Evolutionary conservation across 257 asterid genomes (phyloP).

Genomic region (Solanum chiquidenum): DNA sequence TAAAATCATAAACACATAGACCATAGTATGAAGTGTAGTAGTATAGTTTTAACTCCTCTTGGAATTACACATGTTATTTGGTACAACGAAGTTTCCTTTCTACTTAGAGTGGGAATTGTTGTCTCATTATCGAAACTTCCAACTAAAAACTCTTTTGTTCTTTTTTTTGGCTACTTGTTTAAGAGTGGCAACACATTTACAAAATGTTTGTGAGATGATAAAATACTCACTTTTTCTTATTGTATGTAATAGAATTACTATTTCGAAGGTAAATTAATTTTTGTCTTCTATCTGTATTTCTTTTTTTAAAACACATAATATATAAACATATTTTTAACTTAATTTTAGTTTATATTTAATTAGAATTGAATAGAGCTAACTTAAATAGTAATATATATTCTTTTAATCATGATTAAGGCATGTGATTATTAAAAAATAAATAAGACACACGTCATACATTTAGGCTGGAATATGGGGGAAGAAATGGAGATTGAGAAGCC

Average conservation of each 20-base stretch:
- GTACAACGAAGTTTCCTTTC: background rate
- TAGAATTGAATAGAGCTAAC: background rate
- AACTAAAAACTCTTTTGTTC: background rate
- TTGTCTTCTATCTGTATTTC: background rate
- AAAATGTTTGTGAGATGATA: background rate
- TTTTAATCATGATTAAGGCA: background rate
- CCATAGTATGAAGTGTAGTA: background rate
- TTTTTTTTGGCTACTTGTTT: background rate
- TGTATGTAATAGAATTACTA: too few relatives aligned
- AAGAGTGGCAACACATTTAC: background rate
- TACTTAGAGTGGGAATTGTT: background rate
- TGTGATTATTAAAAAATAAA: background rate
- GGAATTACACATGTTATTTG: background rate
- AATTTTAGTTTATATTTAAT: too few relatives aligned
- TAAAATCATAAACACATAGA: background rate
- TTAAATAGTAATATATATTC: background rate
- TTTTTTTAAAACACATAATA: too few relatives aligned
- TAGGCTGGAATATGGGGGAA: too few relatives aligned
- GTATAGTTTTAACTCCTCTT: background rate
- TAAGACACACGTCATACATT: background rate
- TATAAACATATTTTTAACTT: too few relatives aligned
- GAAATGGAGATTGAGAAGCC: background rate
- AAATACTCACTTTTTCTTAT: background rate
- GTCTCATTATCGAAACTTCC: background rate
- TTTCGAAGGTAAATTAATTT: background rate